Conservation (phyloP, 306 rosid genomes). For the Cyamopsis tetragonoloba region DNA sequence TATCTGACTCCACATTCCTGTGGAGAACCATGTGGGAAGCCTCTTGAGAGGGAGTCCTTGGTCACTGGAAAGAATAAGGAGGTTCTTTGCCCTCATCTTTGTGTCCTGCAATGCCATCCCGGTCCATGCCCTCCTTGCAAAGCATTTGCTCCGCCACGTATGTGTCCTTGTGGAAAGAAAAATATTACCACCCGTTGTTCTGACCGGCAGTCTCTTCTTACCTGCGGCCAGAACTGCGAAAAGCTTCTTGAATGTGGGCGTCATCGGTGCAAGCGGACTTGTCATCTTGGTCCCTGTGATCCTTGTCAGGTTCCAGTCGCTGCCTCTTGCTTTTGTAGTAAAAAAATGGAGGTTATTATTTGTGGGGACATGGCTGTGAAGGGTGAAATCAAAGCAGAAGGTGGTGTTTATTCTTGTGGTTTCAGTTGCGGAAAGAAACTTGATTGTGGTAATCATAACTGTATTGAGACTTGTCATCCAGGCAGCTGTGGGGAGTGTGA, state of each 20-base stretch:
- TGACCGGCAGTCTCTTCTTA: constrained; percentile 56
- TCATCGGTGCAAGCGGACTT: constrained; percentile 53
- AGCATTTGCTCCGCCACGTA: constrained; percentile 70
- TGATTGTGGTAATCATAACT: constrained; percentile 67
- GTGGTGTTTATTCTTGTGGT: constrained; percentile 66
- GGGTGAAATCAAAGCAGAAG: constrained; percentile 59
- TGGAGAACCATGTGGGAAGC: constrained; percentile 85
- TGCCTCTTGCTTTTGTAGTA: constrained; percentile 78
- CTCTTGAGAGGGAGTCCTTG: constrained; percentile 64
- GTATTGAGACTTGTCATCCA: constrained; percentile 62
- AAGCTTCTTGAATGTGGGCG: constrained; percentile 76
- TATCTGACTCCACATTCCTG: constrained; percentile 92
- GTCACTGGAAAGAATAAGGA: constrained; percentile 42
- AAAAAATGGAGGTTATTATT: constrained; percentile 48
- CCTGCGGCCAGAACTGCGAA: constrained; percentile 69
- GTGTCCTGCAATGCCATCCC: constrained; percentile 96
- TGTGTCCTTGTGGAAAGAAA: constrained; percentile 84
- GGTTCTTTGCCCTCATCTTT: constrained; percentile 75
- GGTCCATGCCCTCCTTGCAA: constrained; percentile 96
- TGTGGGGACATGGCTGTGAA: constrained; percentile 71
- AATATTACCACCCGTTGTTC: constrained; percentile 72
- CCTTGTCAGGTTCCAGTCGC: constrained; percentile 51
- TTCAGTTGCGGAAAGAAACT: constrained; percentile 60
- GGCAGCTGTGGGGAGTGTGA: constrained; percentile 71
- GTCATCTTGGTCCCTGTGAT: constrained; percentile 84